Base-by-base conservation (phyloP, 257 asterid species). In the Echites panduratus region DNA sequence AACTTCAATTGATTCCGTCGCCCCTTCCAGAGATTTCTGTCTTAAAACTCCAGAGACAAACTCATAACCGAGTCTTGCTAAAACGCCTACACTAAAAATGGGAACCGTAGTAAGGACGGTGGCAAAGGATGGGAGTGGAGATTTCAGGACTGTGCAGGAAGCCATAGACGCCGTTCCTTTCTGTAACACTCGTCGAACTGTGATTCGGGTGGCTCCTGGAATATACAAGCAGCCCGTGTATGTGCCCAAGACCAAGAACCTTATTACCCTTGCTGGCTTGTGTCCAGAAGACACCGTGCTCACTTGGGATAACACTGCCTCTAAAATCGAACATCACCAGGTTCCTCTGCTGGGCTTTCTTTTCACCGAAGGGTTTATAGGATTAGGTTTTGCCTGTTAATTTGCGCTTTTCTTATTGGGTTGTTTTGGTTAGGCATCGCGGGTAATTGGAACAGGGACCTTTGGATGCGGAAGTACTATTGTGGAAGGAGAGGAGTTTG, bases 401-500 rank as follows among this genome's bases (percentile, higher is more conserved):
- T 41, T 35, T 54, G 20, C 22, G n/a, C 9, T 43, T 9, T 16
- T 24, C 62, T 20, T 72, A 27, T 50, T 67, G 69, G 52, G 16
- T 72, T 58, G 1, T 40, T 73, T 68, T 58, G 29, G 44, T 64
- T 71, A 85, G 89, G 84, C 88, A 77, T 76, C 93, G 73, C 89
- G 97, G 64, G 84, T 92, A 68, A 94, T 94, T 77, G 99, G 99
- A 11, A 95, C 96, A 0, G 99, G 99, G 50, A 95, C 99, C 8
- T 95, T 95, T 76, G 99, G 98, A 17, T 91, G 99, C 78, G 99
- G 98, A 47, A 90, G 81, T 68, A 72, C 67, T 40, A 95, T 92
- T 69, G 90, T 95, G 13, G 99, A 95, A 81, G 99, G 99, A 48
- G 98, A 95, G 83, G 99, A 95, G 71, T 95, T 95, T 72, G 87